Conservation (phyloP, 306 rosid species). For the Phaseolus lunatus region DNA sequence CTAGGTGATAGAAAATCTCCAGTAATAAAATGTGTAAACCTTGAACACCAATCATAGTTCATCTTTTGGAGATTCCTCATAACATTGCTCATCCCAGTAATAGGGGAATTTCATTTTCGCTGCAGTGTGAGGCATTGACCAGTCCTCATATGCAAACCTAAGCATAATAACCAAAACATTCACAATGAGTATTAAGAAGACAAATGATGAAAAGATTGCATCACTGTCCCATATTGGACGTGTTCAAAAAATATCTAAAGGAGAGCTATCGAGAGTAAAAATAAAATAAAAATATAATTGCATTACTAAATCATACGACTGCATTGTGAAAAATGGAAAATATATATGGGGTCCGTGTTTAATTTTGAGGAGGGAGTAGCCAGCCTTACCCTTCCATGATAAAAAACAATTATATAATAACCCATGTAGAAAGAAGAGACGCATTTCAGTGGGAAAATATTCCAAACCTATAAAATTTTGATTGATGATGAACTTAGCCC, state of each 20-base stretch:
- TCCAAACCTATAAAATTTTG: background rate
- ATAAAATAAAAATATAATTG: background rate
- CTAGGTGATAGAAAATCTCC: conserved; percentile 10
- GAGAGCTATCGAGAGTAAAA: background rate
- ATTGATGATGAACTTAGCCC: no score
- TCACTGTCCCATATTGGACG: background rate
- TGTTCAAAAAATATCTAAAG: background rate
- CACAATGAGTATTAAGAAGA: conserved; percentile 37
- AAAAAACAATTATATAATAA: background rate
- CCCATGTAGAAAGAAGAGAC: conserved; percentile 1
- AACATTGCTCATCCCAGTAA: conserved; percentile 83
- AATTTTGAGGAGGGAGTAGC: no score
- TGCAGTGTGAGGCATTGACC: conserved; percentile 94
- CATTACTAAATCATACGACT: background rate
- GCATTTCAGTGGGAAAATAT: background rate
- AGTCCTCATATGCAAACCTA: conserved; percentile 82
- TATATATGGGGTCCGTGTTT: no score
- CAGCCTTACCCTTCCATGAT: background rate
- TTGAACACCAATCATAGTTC: conserved; percentile 58
- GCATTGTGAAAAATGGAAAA: background rate
- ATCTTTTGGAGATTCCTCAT: conserved; percentile 64
- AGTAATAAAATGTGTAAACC: conserved; percentile 33
- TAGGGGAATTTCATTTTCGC: conserved; percentile 82
- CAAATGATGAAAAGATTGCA: conserved; percentile 24
- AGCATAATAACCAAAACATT: conserved; percentile 40